Base-by-base conservation (phyloP, 176 grass and related monocot species). In the Eragrostis nindensis region DNA sequence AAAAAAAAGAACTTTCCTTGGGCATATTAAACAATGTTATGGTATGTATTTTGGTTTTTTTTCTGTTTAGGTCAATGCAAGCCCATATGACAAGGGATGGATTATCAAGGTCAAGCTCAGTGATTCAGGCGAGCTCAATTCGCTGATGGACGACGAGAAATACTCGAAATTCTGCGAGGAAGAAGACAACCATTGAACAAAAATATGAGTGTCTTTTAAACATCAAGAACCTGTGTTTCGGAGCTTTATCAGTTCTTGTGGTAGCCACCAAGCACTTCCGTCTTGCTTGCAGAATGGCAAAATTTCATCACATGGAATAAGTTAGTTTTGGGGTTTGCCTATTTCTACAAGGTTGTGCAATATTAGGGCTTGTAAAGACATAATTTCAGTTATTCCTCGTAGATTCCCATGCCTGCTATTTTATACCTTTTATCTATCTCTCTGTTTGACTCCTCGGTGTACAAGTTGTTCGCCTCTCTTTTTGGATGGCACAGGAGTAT, bases 21-120 rank as follows among this genome's bases (percentile, higher is more conserved):
- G 18, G 24, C 17, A 70, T 13, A 76, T 72, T 70, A 68, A 80
- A 60, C 5, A 24, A 41, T 46, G 0, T 29, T 65, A 54, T 73
- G 62, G 72, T 27, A 12, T 21, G 19, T 62, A 69, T 73, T 19
- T 14, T 74, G 44, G 4, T 8, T 74, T 57, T 42, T 27, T 29
- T 67, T 40, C 62, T 76, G 5, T 0, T 48, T 59, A 91, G 93
- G 78, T 99, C 24, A 99, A 95, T 71, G 90, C 68, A 52, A 91
- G 82, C 15, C 90, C 96, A 74, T 99, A 95, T 48, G 87, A 88
- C n/a, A 52, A 81, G 22, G 96, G 89, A 11, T 99, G 93, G 97
- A 96, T 96, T 66, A 86, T 99, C 84, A 99, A 99, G 88, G 93
- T 99, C 72, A 99, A 99, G 76, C 69, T 96, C 63, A 90, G 74